These are phyloP conservation scores for Aspergillus fischeri DNA, from an alignment of 2,329 filamentous ascomycete species.

Conservation along the genomic window DNA sequence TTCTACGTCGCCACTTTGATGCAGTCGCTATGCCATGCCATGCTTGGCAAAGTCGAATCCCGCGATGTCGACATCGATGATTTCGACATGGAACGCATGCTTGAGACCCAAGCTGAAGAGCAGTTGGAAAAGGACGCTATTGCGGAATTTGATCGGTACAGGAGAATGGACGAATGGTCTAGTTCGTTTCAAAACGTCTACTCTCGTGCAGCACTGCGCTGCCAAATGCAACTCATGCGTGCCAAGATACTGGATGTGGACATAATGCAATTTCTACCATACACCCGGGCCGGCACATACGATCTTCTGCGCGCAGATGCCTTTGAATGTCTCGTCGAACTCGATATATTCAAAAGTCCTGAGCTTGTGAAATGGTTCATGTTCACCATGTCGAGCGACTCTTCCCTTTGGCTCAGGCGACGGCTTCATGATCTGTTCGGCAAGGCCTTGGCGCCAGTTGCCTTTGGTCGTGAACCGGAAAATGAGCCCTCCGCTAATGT, in stretches of 20 bases:
- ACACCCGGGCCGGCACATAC: conserved; percentile 56
- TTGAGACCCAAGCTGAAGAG: conserved; percentile 49
- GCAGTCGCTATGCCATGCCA: conserved; percentile 54
- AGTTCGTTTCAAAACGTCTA: conserved; percentile 63
- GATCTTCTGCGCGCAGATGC: conserved; percentile 58
- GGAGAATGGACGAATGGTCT: conserved; percentile 64
- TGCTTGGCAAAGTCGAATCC: conserved; percentile 43
- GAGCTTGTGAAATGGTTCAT: conserved; percentile 55
- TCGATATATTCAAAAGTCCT: conserved; percentile 50
- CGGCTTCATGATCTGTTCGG: conserved; percentile 52
- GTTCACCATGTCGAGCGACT: conserved; percentile 53
- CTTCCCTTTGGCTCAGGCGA: conserved; percentile 55
- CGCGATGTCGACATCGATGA: conserved; percentile 41
- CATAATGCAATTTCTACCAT: conserved; percentile 56
- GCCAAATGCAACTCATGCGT: conserved; percentile 53
- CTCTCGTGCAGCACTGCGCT: conserved; percentile 58
- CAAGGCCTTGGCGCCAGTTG: conserved; percentile 54
- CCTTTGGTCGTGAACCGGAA: conserved; percentile 49
- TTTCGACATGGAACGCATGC: conserved; percentile 45
- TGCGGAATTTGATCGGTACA: conserved; percentile 59
- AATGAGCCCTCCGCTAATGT: conserved; percentile 27
- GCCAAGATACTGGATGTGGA: conserved; percentile 51
- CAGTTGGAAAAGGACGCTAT: conserved; percentile 55
- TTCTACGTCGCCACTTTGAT: conserved; percentile 83
- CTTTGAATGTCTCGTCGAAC: conserved; percentile 54